A percentile compares a stretch with the other conserved stretches of the same genome.
Conservation (phyloP, 306 rosid species). For the Hippophae tibetana region DNA sequence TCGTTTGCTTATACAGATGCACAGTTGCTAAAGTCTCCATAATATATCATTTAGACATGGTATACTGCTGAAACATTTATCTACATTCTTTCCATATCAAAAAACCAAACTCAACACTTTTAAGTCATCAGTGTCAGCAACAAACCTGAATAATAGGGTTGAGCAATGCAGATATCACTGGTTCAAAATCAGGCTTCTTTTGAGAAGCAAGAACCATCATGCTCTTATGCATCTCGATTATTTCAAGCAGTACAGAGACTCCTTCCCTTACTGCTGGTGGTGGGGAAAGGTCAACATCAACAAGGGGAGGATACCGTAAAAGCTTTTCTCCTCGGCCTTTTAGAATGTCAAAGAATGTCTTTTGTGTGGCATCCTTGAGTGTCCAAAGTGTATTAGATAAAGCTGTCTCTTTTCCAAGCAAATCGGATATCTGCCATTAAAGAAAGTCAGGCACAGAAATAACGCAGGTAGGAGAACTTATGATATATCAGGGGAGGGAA, state of each 20-base stretch:
- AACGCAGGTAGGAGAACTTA: conserved; percentile 2
- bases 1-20: neutral
- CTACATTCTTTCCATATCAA: neutral
- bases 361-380: conserved; percentile 87
- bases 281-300: conserved; percentile 91
- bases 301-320: conserved; percentile 86
- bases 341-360: conserved; percentile 84
- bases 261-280: conserved; percentile 98
- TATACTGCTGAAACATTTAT: conserved; percentile 5
- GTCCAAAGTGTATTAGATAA: conserved; percentile 76
- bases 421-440: conserved; percentile 66
- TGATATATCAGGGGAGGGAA: neutral
- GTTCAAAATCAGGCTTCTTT: conserved; percentile 68
- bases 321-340: conserved; percentile 87
- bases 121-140: neutral
- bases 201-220: conserved; percentile 81
- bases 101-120: neutral
- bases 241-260: conserved; percentile 81
- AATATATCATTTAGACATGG: conserved; percentile 1
- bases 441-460: conserved; percentile 8
- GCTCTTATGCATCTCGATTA: conserved; percentile 71
- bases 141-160: conserved; percentile 90
- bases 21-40: conserved; percentile 7
- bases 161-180: conserved; percentile 78
- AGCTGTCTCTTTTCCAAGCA: conserved; percentile 86